Evolutionary conservation across 352 stramenopile species (phyloP), one percentile per base, ranked within the genome.

Genomic region (Elongisporangium undulatum): DNA sequence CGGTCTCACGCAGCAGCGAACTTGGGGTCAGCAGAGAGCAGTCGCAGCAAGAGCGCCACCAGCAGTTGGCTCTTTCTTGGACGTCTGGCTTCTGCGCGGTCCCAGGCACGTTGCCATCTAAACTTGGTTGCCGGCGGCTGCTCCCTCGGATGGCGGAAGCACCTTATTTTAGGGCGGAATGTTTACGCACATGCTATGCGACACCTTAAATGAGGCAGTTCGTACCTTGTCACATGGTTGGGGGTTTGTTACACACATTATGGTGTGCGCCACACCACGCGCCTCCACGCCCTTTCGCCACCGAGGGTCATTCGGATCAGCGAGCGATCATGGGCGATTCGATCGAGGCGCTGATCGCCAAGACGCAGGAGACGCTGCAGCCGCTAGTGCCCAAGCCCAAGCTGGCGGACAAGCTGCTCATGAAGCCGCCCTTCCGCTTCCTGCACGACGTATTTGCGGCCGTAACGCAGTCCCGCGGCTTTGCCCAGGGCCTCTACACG

Each of bases 401-500:
- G 73, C 78, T 98, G 53, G 84, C 86, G 4, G 93, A 98, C 34
- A 98, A 99, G 78, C 79, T 99, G 49, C 81, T 99, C 48, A 70
- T 74, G 63, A 98, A 98, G 67, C 96, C 96, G 34, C 96, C 96
- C 16, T 99, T 99, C 73, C 91, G 96, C 41, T 99, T 98, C 69
- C 75, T 98, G 49, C 89, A 98, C 71, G 94, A 99, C 69, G 79
- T 98, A 41, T 90, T 99, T 57, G 78, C 87, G 50, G 92, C 89
- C 51, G 71, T 99, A 39, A 87, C 75, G 20, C 70, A 79, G 53
- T 63, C 71, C 64, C 96, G 91, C 51, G 91, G 90, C 41, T 98
- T 99, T 64, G 82, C 72, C 34, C 76, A 90, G 57, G 78, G 73
- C 3, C 72, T 95, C 49, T 96, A 95, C 71, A 95, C 84, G 61